Conservation (phyloP, 768 basidiomycete species). For the Cubamyces sp. region DNA sequence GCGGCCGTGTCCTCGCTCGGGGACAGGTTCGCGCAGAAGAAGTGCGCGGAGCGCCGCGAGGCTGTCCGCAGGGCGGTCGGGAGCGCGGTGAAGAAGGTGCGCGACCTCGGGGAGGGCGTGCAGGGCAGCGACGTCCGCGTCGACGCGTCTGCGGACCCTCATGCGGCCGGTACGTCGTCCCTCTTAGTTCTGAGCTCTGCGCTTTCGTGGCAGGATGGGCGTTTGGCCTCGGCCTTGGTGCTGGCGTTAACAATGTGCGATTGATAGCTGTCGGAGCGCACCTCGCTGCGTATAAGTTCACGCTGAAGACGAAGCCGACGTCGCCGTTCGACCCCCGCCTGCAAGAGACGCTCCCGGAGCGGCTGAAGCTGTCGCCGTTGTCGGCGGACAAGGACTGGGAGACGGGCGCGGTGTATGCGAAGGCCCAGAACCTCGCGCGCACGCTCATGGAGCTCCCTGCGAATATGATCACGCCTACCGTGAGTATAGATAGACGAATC, state of each 20-base stretch:
- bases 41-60: slow-evolving; percentile 55
- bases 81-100: slow-evolving; percentile 71
- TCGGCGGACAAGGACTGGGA: slow-evolving; percentile 64
- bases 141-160: slow-evolving; percentile 69
- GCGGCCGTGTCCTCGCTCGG: slow-evolving; percentile 33
- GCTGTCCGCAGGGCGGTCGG: slow-evolving; percentile 72
- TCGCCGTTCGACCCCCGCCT: slow-evolving; percentile 68
- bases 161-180: slow-evolving; percentile 67
- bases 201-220: background rate
- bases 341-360: slow-evolving; percentile 52
- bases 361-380: slow-evolving; percentile 52
- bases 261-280: slow-evolving; percentile 73
- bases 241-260: slow-evolving; percentile 13
- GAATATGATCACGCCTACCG: slow-evolving; percentile 86
- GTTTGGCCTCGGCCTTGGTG: too few species aligned
- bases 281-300: slow-evolving; percentile 75
- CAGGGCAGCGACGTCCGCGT: slow-evolving; percentile 55
- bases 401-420: slow-evolving; percentile 70
- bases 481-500: slow-evolving; percentile 32
- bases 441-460: slow-evolving; percentile 88
- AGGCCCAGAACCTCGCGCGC: slow-evolving; percentile 79
- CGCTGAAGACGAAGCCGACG: slow-evolving; percentile 73
- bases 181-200: too few species aligned
- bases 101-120: slow-evolving; percentile 59
- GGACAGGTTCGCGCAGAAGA: slow-evolving; percentile 21